Evolutionary conservation across 768 basidiomycete species (phyloP), one percentile per base, ranked within the genome.

Genomic region (Tylopilus rubrobrunneus): DNA sequence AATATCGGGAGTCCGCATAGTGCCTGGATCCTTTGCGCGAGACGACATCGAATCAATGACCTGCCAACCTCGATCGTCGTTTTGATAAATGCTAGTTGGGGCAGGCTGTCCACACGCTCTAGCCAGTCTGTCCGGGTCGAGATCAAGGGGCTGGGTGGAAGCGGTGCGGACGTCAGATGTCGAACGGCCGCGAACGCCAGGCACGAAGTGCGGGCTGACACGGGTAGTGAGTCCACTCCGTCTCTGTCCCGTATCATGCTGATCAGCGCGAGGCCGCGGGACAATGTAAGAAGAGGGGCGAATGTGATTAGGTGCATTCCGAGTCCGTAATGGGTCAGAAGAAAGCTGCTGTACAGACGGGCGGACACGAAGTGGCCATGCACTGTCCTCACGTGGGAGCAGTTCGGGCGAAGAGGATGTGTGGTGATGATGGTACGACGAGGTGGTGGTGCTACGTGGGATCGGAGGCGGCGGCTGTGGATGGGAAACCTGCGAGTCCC

Each of bases 41-140:
- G 52, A 48, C 1, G 49, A 39, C 6, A 47, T 28, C 7, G 45
- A 19, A 29, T 45, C 41, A 14, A 45, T 12, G 14, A 43, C 39
- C 3, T 56, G 46, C 8, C 52, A 48, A 46, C n/a, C 27, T 19
- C 39, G 53, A 48, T 56, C 56, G 12, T 61, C 40, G 1, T 34
- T 45, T 14, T 33, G 55, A 56, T 67, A 51, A 44, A 51, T 14
- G 19, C 45, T 9, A 8, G 27, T n/a, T 9, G 43, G 39, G n/a
- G 55, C 19, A 19, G 19, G 42, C 27, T 67, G 63, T 12, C 67
- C 65, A 17, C 67, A 69, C 7, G 69, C 69, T 45, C 67, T 58
- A 7, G 62, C 69, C 14, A 69, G 44, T 52, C 67, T 59, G 36
- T 69, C 67, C 4, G 56, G 54, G 37, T 68, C 67, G 49, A 69